Percentiles rank a stretch among this genome's conserved stretches.
phyloP scores from a whole-genome alignment of 2,329 filamentous ascomycete species.

The Clarireedia hainanense region DNA sequence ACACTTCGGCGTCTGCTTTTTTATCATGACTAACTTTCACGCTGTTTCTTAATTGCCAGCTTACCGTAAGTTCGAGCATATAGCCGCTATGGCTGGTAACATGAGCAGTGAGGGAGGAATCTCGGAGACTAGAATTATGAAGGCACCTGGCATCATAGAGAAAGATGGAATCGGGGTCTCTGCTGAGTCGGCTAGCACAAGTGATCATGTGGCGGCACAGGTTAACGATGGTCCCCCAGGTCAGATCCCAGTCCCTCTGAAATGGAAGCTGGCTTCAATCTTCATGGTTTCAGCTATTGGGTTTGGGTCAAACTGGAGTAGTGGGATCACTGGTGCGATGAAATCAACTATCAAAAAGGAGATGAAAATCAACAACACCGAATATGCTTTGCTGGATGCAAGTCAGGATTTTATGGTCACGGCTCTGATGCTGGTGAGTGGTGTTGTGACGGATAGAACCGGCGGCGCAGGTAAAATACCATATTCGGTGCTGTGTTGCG shows the following conservation, averaged over 20 bases:
- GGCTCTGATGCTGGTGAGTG: slow-evolving; percentile 44
- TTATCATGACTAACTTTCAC: background rate
- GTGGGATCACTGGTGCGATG: slow-evolving; percentile 52
- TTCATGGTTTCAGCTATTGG: slow-evolving; percentile 46
- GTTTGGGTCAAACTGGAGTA: slow-evolving; percentile 52
- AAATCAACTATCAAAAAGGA: slow-evolving; percentile 55
- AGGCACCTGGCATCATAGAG: background rate
- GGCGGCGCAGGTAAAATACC: slow-evolving; percentile 43
- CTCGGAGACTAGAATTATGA: background rate
- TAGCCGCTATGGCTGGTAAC: background rate
- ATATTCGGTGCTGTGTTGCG: too few species aligned
- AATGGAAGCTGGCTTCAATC: slow-evolving; percentile 36
- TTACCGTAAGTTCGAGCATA: background rate
- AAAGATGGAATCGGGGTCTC: background rate
- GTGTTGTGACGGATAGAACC: slow-evolving; percentile 48
- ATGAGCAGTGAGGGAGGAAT: background rate
- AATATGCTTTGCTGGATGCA: slow-evolving; percentile 50
- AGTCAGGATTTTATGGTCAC: slow-evolving; percentile 57
- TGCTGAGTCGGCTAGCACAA: background rate
- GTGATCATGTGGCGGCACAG: background rate
- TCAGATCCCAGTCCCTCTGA: slow-evolving; percentile 16
- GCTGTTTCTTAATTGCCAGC: too few species aligned
- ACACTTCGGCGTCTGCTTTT: background rate
- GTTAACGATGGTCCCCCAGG: background rate
- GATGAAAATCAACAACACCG: slow-evolving; percentile 50